These are phyloP conservation scores for Diaporthe citrichinensis DNA, from an alignment of 2,329 filamentous ascomycete genomes.

Conservation along the genomic window DNA sequence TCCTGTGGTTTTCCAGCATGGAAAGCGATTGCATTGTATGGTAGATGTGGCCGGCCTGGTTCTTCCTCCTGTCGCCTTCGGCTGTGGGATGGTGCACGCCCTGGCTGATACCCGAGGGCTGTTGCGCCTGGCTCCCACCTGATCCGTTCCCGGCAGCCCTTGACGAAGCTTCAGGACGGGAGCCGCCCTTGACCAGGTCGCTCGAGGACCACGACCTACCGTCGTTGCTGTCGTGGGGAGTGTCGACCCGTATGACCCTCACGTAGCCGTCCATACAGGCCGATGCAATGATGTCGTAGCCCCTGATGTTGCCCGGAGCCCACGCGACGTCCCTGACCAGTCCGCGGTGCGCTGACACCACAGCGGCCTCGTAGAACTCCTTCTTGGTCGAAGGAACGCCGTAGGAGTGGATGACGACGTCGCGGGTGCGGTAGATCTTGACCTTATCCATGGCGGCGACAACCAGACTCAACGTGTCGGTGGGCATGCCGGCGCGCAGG, in stretches of 20 bases:
- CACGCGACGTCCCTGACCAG: slow-evolving; percentile 91
- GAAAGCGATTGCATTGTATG: slow-evolving; percentile 76
- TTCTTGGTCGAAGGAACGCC: slow-evolving; percentile 72
- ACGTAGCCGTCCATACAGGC: slow-evolving; percentile 93
- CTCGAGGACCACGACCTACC: slow-evolving; percentile 65
- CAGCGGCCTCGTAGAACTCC: slow-evolving; percentile 87
- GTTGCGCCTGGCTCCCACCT: slow-evolving; percentile 47
- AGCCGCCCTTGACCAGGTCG: slow-evolving; percentile 58
- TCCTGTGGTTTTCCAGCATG: slow-evolving; percentile 76
- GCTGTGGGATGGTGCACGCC: slow-evolving; percentile 66
- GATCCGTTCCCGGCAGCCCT: slow-evolving; percentile 32
- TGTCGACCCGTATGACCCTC: slow-evolving; percentile 86
- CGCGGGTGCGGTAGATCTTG: slow-evolving; percentile 83
- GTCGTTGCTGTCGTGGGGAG: slow-evolving; percentile 63
- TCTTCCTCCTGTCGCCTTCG: slow-evolving; percentile 64
- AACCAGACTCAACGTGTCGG: slow-evolving; percentile 83
- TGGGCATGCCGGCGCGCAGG: slow-evolving; percentile 83
- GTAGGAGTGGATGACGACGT: slow-evolving; percentile 66
- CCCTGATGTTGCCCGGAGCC: slow-evolving; percentile 91
- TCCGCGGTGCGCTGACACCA: slow-evolving; percentile 79
- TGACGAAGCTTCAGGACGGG: slow-evolving; percentile 35
- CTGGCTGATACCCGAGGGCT: slow-evolving; percentile 65
- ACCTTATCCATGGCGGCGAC: slow-evolving; percentile 89
- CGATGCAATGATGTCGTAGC: slow-evolving; percentile 91
- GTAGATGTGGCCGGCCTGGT: slow-evolving; percentile 74